phyloP scores from a whole-genome alignment of 225 moss, liverwort and hornwort genomes.

The Pleurozium schreberi region DNA sequence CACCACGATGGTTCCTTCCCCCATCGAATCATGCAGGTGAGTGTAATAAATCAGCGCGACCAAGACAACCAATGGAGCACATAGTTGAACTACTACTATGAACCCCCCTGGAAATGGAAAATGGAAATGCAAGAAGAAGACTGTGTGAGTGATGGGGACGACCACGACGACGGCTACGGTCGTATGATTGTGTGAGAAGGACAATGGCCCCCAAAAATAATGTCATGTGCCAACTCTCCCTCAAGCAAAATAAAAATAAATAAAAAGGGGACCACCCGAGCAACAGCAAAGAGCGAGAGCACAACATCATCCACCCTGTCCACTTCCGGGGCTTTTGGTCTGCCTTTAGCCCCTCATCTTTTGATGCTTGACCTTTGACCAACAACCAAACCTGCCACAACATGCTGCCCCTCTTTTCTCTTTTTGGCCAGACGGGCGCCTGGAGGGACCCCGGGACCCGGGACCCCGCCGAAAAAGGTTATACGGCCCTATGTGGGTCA shows the following conservation, averaged over 20 bases:
- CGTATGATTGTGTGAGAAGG: background rate
- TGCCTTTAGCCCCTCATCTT: slow-evolving; percentile 6
- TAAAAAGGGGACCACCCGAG: background rate
- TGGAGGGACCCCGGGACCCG: background rate
- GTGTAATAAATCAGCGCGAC: background rate
- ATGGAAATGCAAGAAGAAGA: background rate
- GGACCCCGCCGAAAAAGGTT: no score
- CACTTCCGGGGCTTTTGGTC: background rate
- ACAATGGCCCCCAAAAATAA: background rate
- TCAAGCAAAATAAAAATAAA: no score
- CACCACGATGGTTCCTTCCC: no score
- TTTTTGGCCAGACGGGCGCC: background rate
- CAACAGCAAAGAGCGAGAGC: no score
- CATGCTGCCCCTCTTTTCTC: background rate
- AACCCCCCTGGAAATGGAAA: no score
- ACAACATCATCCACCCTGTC: background rate
- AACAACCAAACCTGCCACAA: background rate
- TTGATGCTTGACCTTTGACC: slow-evolving; percentile 6
- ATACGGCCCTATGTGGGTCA: no score
- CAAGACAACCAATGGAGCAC: background rate
- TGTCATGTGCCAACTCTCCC: background rate
- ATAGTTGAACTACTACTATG: background rate
- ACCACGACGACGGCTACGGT: background rate
- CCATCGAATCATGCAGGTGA: background rate
- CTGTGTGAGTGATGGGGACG: no score